These are phyloP conservation scores for Dendrobium catenatum DNA, from an alignment of 106 monocot genomes.

Conservation along the genomic window DNA sequence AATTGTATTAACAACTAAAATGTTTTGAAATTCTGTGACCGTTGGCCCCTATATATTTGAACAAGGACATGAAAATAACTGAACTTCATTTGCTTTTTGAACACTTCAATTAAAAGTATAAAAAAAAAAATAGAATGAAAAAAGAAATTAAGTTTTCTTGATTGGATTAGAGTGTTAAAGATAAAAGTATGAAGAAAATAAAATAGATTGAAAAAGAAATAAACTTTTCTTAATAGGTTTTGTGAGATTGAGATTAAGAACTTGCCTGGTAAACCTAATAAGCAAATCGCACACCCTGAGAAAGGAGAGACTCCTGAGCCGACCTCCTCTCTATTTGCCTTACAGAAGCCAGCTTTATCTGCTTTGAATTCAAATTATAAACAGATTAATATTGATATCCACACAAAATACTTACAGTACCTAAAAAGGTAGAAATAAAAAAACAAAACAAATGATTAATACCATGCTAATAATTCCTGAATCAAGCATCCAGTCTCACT, in stretches of 20 bases:
- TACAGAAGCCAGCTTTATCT: conserved; percentile 69
- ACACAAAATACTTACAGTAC: neutral
- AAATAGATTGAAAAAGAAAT: too few relatives aligned
- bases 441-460: neutral
- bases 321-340: conserved; percentile 52
- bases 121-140: too few relatives aligned
- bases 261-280: conserved; percentile 72
- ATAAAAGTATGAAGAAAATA: neutral
- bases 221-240: too few relatives aligned
- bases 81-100: too few relatives aligned
- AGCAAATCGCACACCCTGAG: conserved; percentile 69
- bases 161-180: neutral
- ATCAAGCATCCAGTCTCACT: conserved; percentile 93
- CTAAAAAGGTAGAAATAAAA: too few relatives aligned
- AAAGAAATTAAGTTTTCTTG: too few relatives aligned
- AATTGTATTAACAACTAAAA: too few relatives aligned
- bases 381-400: neutral
- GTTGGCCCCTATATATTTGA: too few relatives aligned
- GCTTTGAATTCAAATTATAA: neutral
- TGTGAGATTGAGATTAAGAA: neutral
- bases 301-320: conserved; percentile 42
- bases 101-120: too few relatives aligned
- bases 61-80: too few relatives aligned
- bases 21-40: too few relatives aligned
- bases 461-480: conserved; percentile 72